Conservation (phyloP, 306 rosid genomes). For the Albizia julibrissin region DNA sequence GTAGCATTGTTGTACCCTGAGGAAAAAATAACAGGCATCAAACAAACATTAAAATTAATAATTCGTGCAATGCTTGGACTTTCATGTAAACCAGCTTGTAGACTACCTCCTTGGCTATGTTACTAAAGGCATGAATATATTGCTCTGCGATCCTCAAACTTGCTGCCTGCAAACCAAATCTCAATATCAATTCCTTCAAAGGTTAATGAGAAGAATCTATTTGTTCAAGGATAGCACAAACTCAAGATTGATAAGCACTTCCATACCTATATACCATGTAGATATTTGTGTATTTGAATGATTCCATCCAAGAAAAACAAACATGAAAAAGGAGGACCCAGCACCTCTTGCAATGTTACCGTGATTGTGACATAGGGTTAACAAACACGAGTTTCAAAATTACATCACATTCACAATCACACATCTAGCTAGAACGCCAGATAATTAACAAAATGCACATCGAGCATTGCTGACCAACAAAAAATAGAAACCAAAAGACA, state of each 20-base stretch:
- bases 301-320: constrained; percentile 22
- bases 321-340: constrained; percentile 8
- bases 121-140: constrained; percentile 83
- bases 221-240: constrained; percentile 5
- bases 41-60: constrained; percentile 3
- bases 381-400: neutral
- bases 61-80: constrained; percentile 9
- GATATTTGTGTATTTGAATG: constrained; percentile 14
- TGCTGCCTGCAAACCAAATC: constrained; percentile 79
- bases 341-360: constrained; percentile 12
- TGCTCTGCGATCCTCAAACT: constrained; percentile 92
- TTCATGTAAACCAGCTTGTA: constrained; percentile 14
- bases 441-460: constrained; percentile 4
- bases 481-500: constrained; percentile 1
- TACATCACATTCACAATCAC: neutral
- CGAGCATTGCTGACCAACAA: neutral
- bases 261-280: neutral
- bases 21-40: constrained; percentile 18
- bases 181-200: constrained; percentile 29
- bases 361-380: neutral
- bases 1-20: constrained; percentile 93
- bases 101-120: constrained; percentile 88
- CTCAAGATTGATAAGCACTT: constrained; percentile 22
- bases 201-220: neutral
- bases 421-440: constrained; percentile 22